Evolutionary conservation across 106 monocot species (phyloP), one percentile per base, ranked within the genome.

Genomic region (Allium cepa): DNA sequence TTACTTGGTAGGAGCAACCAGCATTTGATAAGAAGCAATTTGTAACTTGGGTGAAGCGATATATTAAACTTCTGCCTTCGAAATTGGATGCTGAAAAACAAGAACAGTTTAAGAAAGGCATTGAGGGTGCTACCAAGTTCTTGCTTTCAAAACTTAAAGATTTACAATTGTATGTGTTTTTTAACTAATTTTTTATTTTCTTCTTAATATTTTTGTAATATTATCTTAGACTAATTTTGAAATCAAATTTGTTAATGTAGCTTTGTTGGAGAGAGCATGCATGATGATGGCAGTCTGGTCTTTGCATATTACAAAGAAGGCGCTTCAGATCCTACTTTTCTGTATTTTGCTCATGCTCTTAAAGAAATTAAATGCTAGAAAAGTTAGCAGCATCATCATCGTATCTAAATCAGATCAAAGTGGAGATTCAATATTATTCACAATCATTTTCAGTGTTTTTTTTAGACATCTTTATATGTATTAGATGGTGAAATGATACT

Each of bases 1-100:
- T 55, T 46, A 11, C 11, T 52, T 56, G 2, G 12, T 66, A 93
- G 90, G 90, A 94, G 66, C 83, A 94, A 78, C 87, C 94, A 50
- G 3, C 94, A 15, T 90, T 90, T 51, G 87, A 94, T 64, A 94
- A 94, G 80, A 87, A 84, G 28, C 80, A 84, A 59, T 90, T 94
- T 76, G 73, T 87, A 10, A 61, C 87, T 45, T 87, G 67, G 73
- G 80, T 94, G 51, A 87, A 94, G 71, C 69, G 76, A 11, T 87
- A 84, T 59, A 87, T 84, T 64, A 87, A 90, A 59, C 27, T 18
- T 10, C 36, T 94, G 52, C 68, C 84, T 0, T 53, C 81, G 0
- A 87, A 90, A 57, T 62, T 94, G 27, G 84, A 90, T 0, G 64
- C 15, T 0, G 87, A 94, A 66, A 71, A 87, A 45, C 80, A 78